Base-by-base conservation (phyloP, 139 green algal genomes). In the Asterochloris sp. region DNA sequence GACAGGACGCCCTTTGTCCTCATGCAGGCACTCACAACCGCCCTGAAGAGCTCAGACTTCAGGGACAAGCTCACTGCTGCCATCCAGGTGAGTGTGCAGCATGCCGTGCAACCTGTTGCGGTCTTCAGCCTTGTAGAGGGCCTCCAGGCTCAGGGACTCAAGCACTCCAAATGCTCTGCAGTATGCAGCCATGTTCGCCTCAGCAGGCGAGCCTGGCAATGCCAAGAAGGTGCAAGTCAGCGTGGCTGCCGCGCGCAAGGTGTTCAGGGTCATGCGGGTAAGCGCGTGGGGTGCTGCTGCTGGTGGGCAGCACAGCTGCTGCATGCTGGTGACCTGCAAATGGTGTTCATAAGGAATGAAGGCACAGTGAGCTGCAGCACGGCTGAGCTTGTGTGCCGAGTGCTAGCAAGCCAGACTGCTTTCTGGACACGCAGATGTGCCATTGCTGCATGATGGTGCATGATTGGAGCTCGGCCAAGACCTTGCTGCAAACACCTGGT, bases 61-160 rank as follows among this genome's bases (percentile, higher is more conserved):
- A 93, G 94, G 60, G 96, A 99, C 90, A 99, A 99, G 90, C 90
- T 98, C 11, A 93, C 93, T 23, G 94, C 95, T 13, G 89, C 95
- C 0, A 86, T 99, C 21, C 95, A 98, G 93, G 91, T 95, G 73
- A 29, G 62, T 21, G 24, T 0, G 10, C 21, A 10, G 61, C 16
- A 2, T 2, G 38, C 38, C 38, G 38, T 54, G 38, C 38, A 6
- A 2, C 8, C 66, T 24, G 66, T 8, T 47, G 60, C 75, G 0
- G 62, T 24, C 47, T 26, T 67, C 29, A 24, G 38, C 61, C 29
- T 61, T 78, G 24, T 76, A 78, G 75, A 21, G 62, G 8, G 71
- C 21, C 21, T 23, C 47, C 0, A 73, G 21, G 17, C 15, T 17
- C 24, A 81, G 60, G 11, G 23, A 66, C 11, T 68, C 28, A 47